Base-by-base conservation (phyloP, 2,329 filamentous ascomycete genomes). In the Nannizziopsis arthrosporioides region DNA sequence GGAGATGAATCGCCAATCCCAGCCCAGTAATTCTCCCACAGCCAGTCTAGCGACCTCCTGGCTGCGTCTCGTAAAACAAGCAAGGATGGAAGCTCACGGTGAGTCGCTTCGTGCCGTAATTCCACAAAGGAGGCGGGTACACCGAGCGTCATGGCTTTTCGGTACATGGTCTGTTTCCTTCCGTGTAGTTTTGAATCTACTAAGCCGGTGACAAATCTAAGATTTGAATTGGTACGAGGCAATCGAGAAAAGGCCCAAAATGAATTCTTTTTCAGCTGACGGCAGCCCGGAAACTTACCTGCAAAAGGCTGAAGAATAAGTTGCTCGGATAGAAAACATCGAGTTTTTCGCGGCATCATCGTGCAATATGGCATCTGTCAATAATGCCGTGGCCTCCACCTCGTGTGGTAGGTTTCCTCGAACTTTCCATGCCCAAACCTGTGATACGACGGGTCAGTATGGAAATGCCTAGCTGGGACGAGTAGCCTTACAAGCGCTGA, bases 21-120 rank as follows among this genome's bases (percentile, higher is more conserved):
- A 10, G 60, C 67, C 89, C 89, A 96, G 69, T 94, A 95, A 63
- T 85, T 85, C 46, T 81, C 75, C 85, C 86, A 94, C 44, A 95
- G 80, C 89, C 89, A 95, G 39, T 73, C 71, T 53, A 95, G 71
- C 1, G 84, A 85, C 57, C 82, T 78, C 53, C 73, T 68, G 1
- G 83, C 78, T 1, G 84, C 84, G 32, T 74, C 74, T 45, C 86
- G 77, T 53, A 95, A 70, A 53, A 86, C 80, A 9, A 77, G 73
- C 46, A 94, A 70, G 1, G 82, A 81, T 0, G 89, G 89, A 49
- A 94, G 70, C 61, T 88, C 84, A 64, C 93, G 85, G 63, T 96
- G 89, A 36, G 88, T 93, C 38, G 85, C 85, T 67, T 93, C 85
- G 63, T 95, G 89, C 40, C 89, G 78, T 50, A 93, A 72, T 70